These are phyloP conservation scores for Penicillium waksmanii DNA, from an alignment of 495 filamentous ascomycete species.

Conservation along the genomic window DNA sequence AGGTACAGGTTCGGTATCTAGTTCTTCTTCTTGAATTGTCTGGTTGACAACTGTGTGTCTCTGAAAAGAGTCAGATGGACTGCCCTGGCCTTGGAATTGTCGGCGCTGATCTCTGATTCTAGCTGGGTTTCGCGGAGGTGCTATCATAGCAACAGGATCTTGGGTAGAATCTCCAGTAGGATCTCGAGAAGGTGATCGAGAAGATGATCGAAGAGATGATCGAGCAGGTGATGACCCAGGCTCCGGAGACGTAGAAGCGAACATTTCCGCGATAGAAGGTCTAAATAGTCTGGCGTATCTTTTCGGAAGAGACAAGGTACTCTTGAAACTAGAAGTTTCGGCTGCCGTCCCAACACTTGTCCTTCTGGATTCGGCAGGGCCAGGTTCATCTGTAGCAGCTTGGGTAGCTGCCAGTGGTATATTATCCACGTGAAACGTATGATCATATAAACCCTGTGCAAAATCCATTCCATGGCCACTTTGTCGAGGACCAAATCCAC, in stretches of 20 bases:
- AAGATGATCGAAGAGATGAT: neutral
- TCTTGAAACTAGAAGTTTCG: neutral
- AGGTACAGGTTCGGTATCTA: neutral
- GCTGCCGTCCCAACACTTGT: conserved; percentile 1
- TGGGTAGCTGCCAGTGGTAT: conserved; percentile 14
- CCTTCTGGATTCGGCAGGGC: neutral
- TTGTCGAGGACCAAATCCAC: conserved; percentile 41
- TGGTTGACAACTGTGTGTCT: conserved; percentile 1
- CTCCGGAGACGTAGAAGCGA: neutral
- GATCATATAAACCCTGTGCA: conserved; percentile 33
- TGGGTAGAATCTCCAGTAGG: neutral
- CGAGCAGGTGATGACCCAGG: neutral
- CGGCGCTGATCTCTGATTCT: neutral
- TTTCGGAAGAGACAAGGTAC: neutral
- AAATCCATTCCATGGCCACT: conserved; percentile 43
- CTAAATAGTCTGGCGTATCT: neutral
- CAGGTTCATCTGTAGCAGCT: conserved; percentile 8
- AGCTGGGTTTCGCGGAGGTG: neutral
- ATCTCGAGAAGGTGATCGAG: neutral
- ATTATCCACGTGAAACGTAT: conserved; percentile 39
- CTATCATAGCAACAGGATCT: neutral
- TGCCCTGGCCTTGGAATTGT: neutral
- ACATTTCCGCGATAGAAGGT: neutral
- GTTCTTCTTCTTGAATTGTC: conserved; percentile 2
- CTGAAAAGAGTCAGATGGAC: neutral